These are phyloP conservation scores for Rhodomyrtus psidioides DNA, from an alignment of 441 rosid species.

Conservation along the genomic window DNA sequence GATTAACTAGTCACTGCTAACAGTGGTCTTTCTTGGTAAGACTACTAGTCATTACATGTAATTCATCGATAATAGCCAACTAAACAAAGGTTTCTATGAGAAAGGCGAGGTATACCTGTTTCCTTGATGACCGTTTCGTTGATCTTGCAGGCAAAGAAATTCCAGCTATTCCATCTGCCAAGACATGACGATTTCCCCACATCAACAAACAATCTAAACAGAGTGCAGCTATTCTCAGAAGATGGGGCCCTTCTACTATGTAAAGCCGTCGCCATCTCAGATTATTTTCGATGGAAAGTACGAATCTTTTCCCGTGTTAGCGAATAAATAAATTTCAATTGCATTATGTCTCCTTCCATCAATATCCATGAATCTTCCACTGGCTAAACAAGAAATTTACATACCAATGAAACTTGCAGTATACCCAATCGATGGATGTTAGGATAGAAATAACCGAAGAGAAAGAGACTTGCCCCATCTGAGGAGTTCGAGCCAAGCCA, in stretches of 20 bases:
- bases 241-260: not conserved
- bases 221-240: not conserved
- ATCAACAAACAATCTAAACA: not conserved
- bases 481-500: slow-evolving; percentile 90
- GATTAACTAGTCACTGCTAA: not conserved
- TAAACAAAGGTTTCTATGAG: not conserved
- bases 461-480: slow-evolving; percentile 72
- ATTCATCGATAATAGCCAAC: not conserved
- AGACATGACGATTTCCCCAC: not conserved
- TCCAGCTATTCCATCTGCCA: slow-evolving; percentile 69
- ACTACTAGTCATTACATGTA: not conserved
- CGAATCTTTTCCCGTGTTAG: not conserved
- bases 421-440: not conserved
- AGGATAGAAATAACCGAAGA: not conserved
- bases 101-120: slow-evolving; percentile 37
- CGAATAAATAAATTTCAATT: not conserved
- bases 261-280: not conserved
- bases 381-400: no score
- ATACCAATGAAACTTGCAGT: not conserved
- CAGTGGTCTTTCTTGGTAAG: not conserved
- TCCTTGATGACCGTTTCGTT: slow-evolving; percentile 7
- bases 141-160: not conserved
- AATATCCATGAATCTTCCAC: no score
- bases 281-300: not conserved
- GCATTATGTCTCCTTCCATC: not conserved